Evolutionary conservation across 2,329 filamentous ascomycete species (phyloP).

Genomic region (Sporothrix dimorphospora): DNA sequence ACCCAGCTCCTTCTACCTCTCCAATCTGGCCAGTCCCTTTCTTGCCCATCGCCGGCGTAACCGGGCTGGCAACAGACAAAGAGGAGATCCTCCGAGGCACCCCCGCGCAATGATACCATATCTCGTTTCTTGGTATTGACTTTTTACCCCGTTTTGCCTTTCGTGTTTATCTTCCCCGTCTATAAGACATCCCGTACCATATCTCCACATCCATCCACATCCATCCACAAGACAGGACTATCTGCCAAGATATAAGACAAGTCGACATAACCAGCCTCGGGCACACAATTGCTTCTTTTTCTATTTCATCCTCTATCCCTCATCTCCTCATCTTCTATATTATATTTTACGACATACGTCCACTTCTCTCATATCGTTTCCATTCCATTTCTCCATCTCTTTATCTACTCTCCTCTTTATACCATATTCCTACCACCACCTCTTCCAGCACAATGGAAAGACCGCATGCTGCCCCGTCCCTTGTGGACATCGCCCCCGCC

Average conservation of each 20-base stretch:
- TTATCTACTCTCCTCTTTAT: not conserved
- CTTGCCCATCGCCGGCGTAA: not conserved
- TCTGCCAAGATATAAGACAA: conserved; percentile 1
- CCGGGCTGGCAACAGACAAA: not conserved
- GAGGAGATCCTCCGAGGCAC: not conserved
- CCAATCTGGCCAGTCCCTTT: not conserved
- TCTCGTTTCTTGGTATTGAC: not conserved
- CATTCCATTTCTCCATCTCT: not conserved
- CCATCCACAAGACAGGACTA: not conserved
- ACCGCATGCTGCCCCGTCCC: conserved; percentile 3
- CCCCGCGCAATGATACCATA: not conserved
- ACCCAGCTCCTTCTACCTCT: not conserved
- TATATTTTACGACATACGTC: no score
- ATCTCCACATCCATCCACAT: conserved; percentile 11
- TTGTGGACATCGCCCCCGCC: not conserved
- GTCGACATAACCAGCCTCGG: not conserved
- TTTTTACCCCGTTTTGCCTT: not conserved
- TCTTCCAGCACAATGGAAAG: not conserved
- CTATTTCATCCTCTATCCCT: not conserved
- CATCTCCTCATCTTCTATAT: not conserved
- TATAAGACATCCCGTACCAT: not conserved
- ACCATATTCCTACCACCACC: not conserved
- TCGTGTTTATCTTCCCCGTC: not conserved
- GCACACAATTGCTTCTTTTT: not conserved
- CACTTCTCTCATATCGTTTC: not conserved